Evolutionary conservation across 331 rosid genomes (phyloP), one percentile per base, ranked within the genome.

Genomic region (Malus hybrid): DNA sequence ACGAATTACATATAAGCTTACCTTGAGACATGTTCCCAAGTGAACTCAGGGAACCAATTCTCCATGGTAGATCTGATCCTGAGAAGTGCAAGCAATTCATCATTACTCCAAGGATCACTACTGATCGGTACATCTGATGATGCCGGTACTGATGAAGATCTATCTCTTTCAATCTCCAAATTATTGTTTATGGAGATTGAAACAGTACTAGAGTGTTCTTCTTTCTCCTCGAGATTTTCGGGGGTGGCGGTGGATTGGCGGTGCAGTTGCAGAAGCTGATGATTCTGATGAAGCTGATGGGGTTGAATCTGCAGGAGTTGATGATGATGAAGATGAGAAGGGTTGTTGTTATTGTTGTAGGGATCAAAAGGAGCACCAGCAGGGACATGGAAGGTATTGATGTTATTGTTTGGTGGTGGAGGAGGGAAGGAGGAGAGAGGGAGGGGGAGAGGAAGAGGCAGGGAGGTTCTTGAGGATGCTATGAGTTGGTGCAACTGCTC

Each of bases 11-110:
- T 1, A 7, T 16, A 15, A 44, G 9, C 3, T 39, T 89, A 92
- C 98, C 97, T 88, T 55, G 98, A 91, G 80, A 91, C 89, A 71
- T 93, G 94, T 63, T 91, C 96, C 98, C 99, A 94, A 46, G 88
- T 88, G 88, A 90, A 88, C 4, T 92, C 93, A 4, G 93, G 96
- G 88, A 88, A 85, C 90, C 97, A 90, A 79, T 74, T 88, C 30
- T 94, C 92, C 89, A 86, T 84, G 82, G 77, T 82, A 71, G 99
- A 94, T 94, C 97, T 91, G 95, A 92, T 87, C 84, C 88, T 85
- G 68, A 94, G 75, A 1, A 94, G 90, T 3, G 96, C 83, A 34
- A 90, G 91, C 12, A 90, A 82, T 79, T 94, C 96, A 13, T 94
- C 96, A 28, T 85, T 86, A 7, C 74, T 87, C 97, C 99, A 94